Conservation (phyloP, 169 alveolate species). For the Ichthyophthirius multifiliis region DNA sequence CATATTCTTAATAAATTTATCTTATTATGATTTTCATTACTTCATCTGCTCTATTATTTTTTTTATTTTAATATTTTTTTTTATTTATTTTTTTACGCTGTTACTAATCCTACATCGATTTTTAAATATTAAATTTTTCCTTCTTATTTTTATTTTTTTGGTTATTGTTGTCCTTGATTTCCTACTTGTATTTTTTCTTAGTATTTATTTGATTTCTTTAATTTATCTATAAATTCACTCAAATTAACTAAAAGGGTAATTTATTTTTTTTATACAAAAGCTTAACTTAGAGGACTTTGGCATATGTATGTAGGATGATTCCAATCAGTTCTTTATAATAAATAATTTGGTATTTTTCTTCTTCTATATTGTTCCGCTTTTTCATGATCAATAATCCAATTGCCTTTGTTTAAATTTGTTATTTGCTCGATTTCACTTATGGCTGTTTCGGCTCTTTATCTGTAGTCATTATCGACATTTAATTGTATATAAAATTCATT, state of each 20-base stretch:
- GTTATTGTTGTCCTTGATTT: not conserved
- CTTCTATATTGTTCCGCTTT: conserved; percentile 62
- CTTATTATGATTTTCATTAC: conserved; percentile 56
- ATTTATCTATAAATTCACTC: conserved; percentile 31
- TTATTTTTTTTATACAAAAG: conserved; percentile 37
- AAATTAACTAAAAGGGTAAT: conserved; percentile 40
- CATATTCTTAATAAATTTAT: conserved; percentile 30
- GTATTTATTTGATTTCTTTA: not conserved
- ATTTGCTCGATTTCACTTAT: conserved; percentile 36
- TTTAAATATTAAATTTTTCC: not conserved
- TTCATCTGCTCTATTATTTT: conserved; percentile 45
- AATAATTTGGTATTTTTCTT: conserved; percentile 58
- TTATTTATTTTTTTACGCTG: not conserved
- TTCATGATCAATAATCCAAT: conserved; percentile 48
- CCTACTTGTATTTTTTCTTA: not conserved
- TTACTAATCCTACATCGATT: conserved; percentile 52
- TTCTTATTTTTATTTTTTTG: not conserved
- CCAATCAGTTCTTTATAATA: conserved; percentile 48
- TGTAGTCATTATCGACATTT: conserved; percentile 13
- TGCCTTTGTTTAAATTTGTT: conserved; percentile 28
- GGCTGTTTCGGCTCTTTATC: conserved; percentile 15
- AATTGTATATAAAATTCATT: not conserved
- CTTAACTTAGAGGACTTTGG: conserved; percentile 61
- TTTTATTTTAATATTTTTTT: not conserved
- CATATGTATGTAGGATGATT: conserved; percentile 65